A percentile compares a stretch with the other conserved stretches of the same genome.
Conservation (phyloP, 306 rosid genomes). For the Abrus precatorius region DNA sequence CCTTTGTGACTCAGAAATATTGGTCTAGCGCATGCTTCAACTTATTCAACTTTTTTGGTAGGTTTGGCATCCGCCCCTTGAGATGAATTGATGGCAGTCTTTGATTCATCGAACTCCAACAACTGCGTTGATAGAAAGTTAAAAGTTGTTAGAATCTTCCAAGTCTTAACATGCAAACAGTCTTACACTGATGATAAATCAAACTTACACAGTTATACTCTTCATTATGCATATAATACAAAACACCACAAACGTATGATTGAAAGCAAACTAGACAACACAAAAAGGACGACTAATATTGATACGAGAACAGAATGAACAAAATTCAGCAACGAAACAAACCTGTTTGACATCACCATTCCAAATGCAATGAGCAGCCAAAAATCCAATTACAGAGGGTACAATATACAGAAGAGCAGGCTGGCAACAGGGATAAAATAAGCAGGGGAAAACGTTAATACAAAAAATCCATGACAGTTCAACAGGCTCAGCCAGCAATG, state of each 20-base stretch:
- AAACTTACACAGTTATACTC: constrained; percentile 2
- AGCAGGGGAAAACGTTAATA: constrained; percentile 31
- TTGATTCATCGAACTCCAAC: constrained; percentile 93
- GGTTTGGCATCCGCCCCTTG: constrained; percentile 58
- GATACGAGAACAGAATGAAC: neutral
- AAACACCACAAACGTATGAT: neutral
- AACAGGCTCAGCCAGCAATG: constrained; percentile 30
- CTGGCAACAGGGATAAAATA: constrained; percentile 59
- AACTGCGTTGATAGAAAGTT: constrained; percentile 57
- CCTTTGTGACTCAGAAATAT: constrained; percentile 42
- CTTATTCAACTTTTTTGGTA: constrained; percentile 79
- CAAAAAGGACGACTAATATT: constrained; percentile 1
- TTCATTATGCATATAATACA: neutral
- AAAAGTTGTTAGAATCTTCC: neutral
- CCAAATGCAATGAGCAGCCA: constrained; percentile 94
- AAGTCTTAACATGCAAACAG: neutral
- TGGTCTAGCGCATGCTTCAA: constrained; percentile 28
- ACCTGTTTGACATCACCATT: constrained; percentile 97
- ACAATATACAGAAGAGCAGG: constrained; percentile 97
- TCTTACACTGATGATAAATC: constrained; percentile 4
- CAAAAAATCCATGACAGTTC: constrained; percentile 1
- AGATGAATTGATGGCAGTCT: constrained; percentile 54
- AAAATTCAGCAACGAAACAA: constrained; percentile 47
- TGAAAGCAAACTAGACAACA: constrained; percentile 36
- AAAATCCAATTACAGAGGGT: constrained; percentile 90